phyloP scores from a whole-genome alignment of 2,329 filamentous ascomycete genomes.

The Didymella exigua region DNA sequence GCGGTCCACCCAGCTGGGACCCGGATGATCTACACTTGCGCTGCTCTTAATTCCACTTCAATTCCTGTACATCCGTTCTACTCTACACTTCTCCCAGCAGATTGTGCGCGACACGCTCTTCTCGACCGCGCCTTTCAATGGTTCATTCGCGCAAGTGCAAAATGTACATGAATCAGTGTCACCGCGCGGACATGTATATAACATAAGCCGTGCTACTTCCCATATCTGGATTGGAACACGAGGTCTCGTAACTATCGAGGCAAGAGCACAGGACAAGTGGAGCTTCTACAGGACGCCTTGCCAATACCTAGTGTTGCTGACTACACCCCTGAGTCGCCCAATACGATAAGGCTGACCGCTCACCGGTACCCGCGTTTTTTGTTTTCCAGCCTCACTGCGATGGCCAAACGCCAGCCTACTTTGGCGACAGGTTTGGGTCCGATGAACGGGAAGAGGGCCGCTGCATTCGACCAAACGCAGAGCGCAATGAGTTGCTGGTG shows the following conservation, averaged over 20 bases:
- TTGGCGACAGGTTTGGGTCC: not conserved
- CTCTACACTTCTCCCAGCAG: not conserved
- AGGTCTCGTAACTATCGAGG: conserved; percentile 3
- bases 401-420: not conserved
- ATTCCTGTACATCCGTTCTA: not conserved
- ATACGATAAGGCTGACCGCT: conserved; percentile 11
- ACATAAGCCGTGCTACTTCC: conserved; percentile 11
- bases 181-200: not conserved
- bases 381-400: not conserved
- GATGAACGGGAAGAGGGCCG: not conserved
- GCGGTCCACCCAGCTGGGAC: conserved; percentile 10
- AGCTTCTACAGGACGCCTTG: conserved; percentile 8
- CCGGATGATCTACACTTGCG: conserved; percentile 12
- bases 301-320: conserved; percentile 1
- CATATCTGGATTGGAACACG: conserved; percentile 6
- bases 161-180: conserved; percentile 4
- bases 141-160: not conserved
- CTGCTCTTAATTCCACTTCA: conserved; percentile 28
- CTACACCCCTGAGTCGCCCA: not conserved
- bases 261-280: conserved; percentile 17
- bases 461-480: not conserved
- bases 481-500: not conserved
- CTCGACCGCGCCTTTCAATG: not conserved
- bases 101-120: not conserved
- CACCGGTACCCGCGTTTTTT: conserved; percentile 1